Evolutionary conservation across 805 yeast genomes (phyloP).

Genomic region (Metschnikowia continentalis): DNA sequence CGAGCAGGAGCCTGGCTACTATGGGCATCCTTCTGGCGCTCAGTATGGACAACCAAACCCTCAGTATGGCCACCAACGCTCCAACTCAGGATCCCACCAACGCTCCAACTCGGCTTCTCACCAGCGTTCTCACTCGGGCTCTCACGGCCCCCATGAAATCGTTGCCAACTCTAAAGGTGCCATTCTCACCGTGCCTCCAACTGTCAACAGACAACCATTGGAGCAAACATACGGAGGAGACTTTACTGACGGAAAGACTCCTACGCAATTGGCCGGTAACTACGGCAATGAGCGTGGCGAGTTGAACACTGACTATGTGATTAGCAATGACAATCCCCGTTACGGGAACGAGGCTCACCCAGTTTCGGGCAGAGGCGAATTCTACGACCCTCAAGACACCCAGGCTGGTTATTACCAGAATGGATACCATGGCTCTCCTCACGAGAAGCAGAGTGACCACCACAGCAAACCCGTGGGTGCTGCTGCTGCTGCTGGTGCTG

Average conservation of each 20-base stretch:
- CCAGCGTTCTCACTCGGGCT: not conserved
- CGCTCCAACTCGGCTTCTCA: conserved; percentile 2
- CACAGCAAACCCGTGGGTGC: conserved; percentile 8
- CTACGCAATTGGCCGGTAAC: conserved; percentile 21
- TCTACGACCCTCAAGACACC: conserved; percentile 34
- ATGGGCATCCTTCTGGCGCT: not conserved
- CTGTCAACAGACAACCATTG: conserved; percentile 25
- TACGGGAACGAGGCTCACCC: conserved; percentile 29
- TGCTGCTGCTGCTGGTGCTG: conserved; percentile 11
- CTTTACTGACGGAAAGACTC: conserved; percentile 30
- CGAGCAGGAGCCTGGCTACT: not conserved
- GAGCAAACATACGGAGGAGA: conserved; percentile 29
- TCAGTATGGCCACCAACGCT: not conserved
- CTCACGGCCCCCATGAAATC: conserved; percentile 4
- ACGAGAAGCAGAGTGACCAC: not conserved
- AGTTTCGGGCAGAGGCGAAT: conserved; percentile 28
- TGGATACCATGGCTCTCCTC: conserved; percentile 1
- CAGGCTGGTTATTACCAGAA: conserved; percentile 28
- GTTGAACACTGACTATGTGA: conserved; percentile 5
- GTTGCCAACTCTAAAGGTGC: conserved; percentile 20
- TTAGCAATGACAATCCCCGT: conserved; percentile 22
- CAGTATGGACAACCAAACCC: no score
- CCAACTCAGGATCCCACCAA: not conserved
- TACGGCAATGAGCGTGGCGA: not conserved
- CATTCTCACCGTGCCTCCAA: conserved; percentile 29